Conservation (phyloP, 2,329 filamentous ascomycete genomes). For the Colletotrichum liriopes region DNA sequence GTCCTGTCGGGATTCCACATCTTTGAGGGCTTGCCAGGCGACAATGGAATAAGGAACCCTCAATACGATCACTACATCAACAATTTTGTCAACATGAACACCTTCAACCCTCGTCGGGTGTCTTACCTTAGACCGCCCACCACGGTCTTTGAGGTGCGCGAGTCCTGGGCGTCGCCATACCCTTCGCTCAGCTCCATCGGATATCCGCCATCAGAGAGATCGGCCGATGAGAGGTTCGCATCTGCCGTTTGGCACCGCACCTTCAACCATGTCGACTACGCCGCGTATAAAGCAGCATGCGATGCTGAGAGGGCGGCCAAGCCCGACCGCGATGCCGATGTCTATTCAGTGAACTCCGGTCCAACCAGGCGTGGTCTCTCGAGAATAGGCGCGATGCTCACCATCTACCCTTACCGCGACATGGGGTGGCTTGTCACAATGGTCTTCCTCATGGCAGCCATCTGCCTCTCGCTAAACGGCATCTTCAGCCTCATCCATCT, state of each 20-base stretch:
- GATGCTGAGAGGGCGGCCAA: slow-evolving; percentile 33
- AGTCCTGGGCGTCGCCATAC: slow-evolving; percentile 27
- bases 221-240: slow-evolving; percentile 25
- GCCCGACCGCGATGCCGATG: slow-evolving; percentile 26
- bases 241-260: slow-evolving; percentile 36
- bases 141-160: slow-evolving; percentile 6
- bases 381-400: slow-evolving; percentile 34
- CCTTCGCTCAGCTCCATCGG: slow-evolving; percentile 39
- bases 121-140: slow-evolving; percentile 34
- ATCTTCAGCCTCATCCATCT: slow-evolving; percentile 31
- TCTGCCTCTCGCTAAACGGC: slow-evolving; percentile 30
- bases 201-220: slow-evolving; percentile 28
- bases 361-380: slow-evolving; percentile 13
- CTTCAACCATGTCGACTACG: slow-evolving; percentile 40
- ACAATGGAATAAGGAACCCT: slow-evolving; percentile 22
- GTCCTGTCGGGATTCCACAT: not conserved
- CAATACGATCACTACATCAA: not conserved
- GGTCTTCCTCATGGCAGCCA: slow-evolving; percentile 22
- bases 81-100: slow-evolving; percentile 33
- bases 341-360: slow-evolving; percentile 10
- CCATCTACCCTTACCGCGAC: slow-evolving; percentile 37
- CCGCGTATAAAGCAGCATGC: slow-evolving; percentile 37
- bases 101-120: slow-evolving; percentile 41
- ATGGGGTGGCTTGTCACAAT: slow-evolving; percentile 41
- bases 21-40: not conserved